Base-by-base conservation (phyloP, 352 stramenopile species). In the Achlya hypogyna region DNA sequence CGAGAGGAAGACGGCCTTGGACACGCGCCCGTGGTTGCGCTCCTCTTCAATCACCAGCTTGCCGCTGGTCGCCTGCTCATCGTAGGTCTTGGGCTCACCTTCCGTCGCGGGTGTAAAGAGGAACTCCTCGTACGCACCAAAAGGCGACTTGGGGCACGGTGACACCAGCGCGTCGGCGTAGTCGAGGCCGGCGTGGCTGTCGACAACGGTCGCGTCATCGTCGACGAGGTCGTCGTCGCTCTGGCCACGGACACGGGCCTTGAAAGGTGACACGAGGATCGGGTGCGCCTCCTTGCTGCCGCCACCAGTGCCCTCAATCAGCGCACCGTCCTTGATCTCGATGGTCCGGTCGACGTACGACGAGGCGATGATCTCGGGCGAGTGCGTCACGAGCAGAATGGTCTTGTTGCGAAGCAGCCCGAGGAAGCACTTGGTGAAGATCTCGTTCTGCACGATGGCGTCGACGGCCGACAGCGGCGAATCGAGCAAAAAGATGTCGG, bases 401-500 rank as follows among this genome's bases (percentile, higher is more conserved):
- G 77, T 87, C 51, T 74, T 74, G 65, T 85, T n/a, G n/a, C 67
- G 64, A n/a, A 95, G 68, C 22, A 77, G 20, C 0, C 72, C 52
- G 29, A 63, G 51, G 59, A 97, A 90, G 58, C 81, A 92, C 29
- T 95, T 67, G 14, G 89, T 67, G 67, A 97, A 97, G 14, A 97
- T 64, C 71, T 93, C 80, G 51, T 82, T 82, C n/a, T 79, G 89
- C 28, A 98, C 91, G 73, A 97, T 86, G 45, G 83, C 84, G 74
- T 98, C 92, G 1, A 98, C 91, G n/a, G 91, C 89, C 42, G 35
- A 34, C 52, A 69, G 23, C 5, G 63, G 63, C 18, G 51, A 45
- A 52, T 69, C 63, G 8, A 69, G 23, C 12, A 69, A 20, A 14
- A 69, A 49, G 28, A 69, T 69, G 23, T 63, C 51, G 53, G 63